A percentile compares a stretch with the other conserved stretches of the same genome.
Evolutionary conservation across 805 yeast species (phyloP).

Genomic region (Ogataea naganishii): DNA sequence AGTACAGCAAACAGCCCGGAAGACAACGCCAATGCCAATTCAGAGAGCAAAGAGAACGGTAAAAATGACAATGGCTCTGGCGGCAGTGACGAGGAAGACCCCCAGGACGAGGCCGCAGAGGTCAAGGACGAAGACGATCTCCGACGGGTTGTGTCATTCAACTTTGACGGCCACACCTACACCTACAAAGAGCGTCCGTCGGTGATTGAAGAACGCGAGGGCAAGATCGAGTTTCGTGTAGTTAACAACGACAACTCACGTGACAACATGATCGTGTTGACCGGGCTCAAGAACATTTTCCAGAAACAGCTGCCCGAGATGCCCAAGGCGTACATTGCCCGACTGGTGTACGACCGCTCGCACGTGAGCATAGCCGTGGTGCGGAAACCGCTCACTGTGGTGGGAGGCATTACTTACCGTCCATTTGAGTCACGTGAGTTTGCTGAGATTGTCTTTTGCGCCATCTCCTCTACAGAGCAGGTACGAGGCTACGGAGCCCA

Average conservation of each 20-base stretch:
- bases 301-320: constrained; percentile 97
- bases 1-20: constrained; percentile 6
- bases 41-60: constrained; percentile 10
- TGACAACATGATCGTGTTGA: constrained; percentile 84
- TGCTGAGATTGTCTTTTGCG: constrained; percentile 98
- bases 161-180: constrained; percentile 71
- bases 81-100: constrained; percentile 16
- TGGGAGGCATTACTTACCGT: constrained; percentile 94
- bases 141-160: constrained; percentile 37
- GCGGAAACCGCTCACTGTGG: constrained; percentile 86
- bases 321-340: constrained; percentile 95
- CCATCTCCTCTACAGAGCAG: constrained; percentile 94
- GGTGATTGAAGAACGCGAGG: constrained; percentile 88
- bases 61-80: constrained; percentile 13
- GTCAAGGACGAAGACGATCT: constrained; percentile 30
- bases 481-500: constrained; percentile 99
- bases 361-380: constrained; percentile 96
- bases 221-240: constrained; percentile 89
- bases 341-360: constrained; percentile 88
- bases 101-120: constrained; percentile 18
- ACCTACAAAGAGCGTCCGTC: constrained; percentile 89
- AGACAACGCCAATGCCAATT: constrained; percentile 8
- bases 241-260: constrained; percentile 89
- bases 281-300: constrained; percentile 92
- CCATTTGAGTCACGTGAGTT: constrained; percentile 87